Evolutionary conservation across 2,329 filamentous ascomycete species (phyloP).

Genomic region (Aspergillus bombycis): DNA sequence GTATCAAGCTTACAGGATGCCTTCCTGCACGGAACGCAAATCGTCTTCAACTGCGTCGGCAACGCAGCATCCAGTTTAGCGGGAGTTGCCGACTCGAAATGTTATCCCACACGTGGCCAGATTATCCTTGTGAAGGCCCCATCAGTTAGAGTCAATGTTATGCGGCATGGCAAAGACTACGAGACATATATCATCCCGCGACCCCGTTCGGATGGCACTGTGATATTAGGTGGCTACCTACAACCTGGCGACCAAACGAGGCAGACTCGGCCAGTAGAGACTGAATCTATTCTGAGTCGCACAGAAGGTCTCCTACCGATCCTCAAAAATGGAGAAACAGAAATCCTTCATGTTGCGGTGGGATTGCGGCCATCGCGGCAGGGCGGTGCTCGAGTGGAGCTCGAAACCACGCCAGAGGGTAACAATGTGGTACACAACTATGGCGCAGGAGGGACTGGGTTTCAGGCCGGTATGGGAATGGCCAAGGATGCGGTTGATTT

Average conservation of each 20-base stretch:
- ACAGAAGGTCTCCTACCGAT: slow-evolving; percentile 37
- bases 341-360: slow-evolving; percentile 39
- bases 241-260: slow-evolving; percentile 15
- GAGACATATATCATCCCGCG: slow-evolving; percentile 49
- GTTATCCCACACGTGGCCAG: slow-evolving; percentile 48
- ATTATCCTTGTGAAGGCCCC: slow-evolving; percentile 43
- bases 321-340: slow-evolving; percentile 27
- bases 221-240: slow-evolving; percentile 45
- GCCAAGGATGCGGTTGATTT: slow-evolving; percentile 19
- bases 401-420: slow-evolving; percentile 8
- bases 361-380: slow-evolving; percentile 24
- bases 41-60: slow-evolving; percentile 29
- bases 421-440: slow-evolving; percentile 31
- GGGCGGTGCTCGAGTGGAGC: slow-evolving; percentile 21
- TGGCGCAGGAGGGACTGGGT: slow-evolving; percentile 51
- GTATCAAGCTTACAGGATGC: background rate
- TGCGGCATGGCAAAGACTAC: slow-evolving; percentile 45
- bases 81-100: slow-evolving; percentile 43
- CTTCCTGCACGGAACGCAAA: background rate
- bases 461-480: slow-evolving; percentile 41
- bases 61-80: slow-evolving; percentile 38
- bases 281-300: slow-evolving; percentile 42
- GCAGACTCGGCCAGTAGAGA: slow-evolving; percentile 34
- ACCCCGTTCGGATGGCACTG: slow-evolving; percentile 40
- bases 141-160: slow-evolving; percentile 38